These are phyloP conservation scores for Sugiyamaella chiloensis DNA, from an alignment of 805 yeast genomes.

Conservation along the genomic window DNA sequence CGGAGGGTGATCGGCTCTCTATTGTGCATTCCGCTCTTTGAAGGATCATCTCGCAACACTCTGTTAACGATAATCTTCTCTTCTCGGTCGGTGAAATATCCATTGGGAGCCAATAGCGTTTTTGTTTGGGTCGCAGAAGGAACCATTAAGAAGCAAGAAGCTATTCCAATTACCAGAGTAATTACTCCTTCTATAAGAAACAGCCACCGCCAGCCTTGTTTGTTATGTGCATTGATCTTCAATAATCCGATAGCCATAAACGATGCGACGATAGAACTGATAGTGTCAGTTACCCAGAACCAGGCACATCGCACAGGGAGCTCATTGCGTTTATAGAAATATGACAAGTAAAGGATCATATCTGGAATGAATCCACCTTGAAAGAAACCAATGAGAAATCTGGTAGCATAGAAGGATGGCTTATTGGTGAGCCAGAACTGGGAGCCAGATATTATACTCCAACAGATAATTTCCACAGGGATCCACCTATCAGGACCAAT, in stretches of 20 bases:
- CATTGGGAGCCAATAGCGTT: slow-evolving; percentile 42
- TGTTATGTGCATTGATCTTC: slow-evolving; percentile 42
- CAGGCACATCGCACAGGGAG: slow-evolving; percentile 52
- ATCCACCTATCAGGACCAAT: slow-evolving; percentile 65
- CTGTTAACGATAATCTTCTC: slow-evolving; percentile 57
- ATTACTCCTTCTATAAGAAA: slow-evolving; percentile 57
- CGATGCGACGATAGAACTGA: slow-evolving; percentile 43
- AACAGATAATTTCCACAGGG: slow-evolving; percentile 53
- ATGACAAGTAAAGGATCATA: slow-evolving; percentile 55
- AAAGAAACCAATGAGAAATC: slow-evolving; percentile 51
- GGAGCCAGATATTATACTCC: slow-evolving; percentile 53
- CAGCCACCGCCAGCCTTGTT: slow-evolving; percentile 60
- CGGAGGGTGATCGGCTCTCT: slow-evolving; percentile 47
- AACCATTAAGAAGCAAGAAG: slow-evolving; percentile 46
- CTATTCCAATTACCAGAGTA: slow-evolving; percentile 49
- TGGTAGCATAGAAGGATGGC: slow-evolving; percentile 45
- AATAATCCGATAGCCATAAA: slow-evolving; percentile 50
- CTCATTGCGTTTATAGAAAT: slow-evolving; percentile 56
- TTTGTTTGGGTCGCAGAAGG: slow-evolving; percentile 50
- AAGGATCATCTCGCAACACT: slow-evolving; percentile 60
- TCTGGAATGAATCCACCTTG: slow-evolving; percentile 69
- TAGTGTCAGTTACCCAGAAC: slow-evolving; percentile 52
- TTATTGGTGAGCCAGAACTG: slow-evolving; percentile 45
- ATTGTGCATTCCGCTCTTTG: slow-evolving; percentile 62
- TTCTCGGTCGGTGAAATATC: slow-evolving; percentile 53